Base-by-base conservation (phyloP, 345 rosid genomes). In the Toxicodendron radicans region DNA sequence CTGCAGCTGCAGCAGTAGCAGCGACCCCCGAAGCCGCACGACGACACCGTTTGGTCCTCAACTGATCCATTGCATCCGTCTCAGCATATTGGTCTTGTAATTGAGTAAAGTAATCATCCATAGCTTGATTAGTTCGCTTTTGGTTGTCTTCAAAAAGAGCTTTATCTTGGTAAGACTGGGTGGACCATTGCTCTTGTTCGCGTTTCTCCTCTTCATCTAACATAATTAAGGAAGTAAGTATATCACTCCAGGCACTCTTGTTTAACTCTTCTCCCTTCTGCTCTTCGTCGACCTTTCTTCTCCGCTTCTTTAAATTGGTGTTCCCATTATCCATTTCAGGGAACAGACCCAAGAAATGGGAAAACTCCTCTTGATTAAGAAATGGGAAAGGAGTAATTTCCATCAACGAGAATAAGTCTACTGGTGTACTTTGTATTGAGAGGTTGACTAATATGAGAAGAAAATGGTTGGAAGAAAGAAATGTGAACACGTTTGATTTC, bases 201-300 rank as follows among this genome's bases (percentile, higher is more conserved):
- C 80, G 89, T 68, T 81, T 88, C 10, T 89, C 96, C 65, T 87
- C 94, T 66, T 89, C 96, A 41, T 91, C 92, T 16, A 89, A 63
- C 8, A 83, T 8, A 69, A 91, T 45, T 64, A 87, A 60, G 17
- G 96, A 87, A 0, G 90, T 78, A 46, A 93, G 83, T 70, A 88
- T 81, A 48, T 78, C 85, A 51, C 75, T 77, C 73, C 66, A 80
- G 20, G 75, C 81, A 56, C 24, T 57, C 5, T 73, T 74, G 10
- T 70, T 75, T 57, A 64, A 65, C 18, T 78, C 54, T 23, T 68
- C 23, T 54, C 48, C 73, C 59, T 21, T 20, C 52, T 14, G 58
- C 8, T 46, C 82, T 20, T 79, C 87, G 0, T 80, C 86, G n/a
- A 75, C 82, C 27, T 75, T 82, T 23, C 87, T 75, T n/a, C 57